Base-by-base conservation (phyloP, 306 rosid species). In the Prunus fruticosa region DNA sequence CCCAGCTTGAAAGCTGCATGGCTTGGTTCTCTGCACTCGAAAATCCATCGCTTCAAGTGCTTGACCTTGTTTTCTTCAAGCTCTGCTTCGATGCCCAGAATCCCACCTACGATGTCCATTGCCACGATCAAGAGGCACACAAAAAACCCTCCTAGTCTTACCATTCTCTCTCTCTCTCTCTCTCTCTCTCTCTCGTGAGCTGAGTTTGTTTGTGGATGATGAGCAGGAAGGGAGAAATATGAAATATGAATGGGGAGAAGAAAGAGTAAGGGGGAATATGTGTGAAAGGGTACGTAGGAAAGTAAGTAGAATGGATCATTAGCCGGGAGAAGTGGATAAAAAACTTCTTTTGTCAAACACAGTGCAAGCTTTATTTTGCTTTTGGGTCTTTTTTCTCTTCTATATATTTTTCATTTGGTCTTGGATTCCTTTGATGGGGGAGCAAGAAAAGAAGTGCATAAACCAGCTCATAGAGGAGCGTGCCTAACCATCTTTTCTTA, bases 11-110 rank as follows among this genome's bases (percentile, higher is more conserved):
- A 95, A 27, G 99, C 98, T 52, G 84, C 81, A 22, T 84, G 86
- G 64, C 98, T 95, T 78, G 99, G 99, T 11, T 95, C 86, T 83
- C 89, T 89, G 69, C 99, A 95, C 87, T 95, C 99, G 62, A 95
- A 95, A 81, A 95, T 88, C 96, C 97, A 95, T 54, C 91, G 34
- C 72, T 89, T 88, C 19, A 92, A 70, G 66, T 95, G 96, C 82
- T 92, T 92, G 49, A 88, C 97, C 97, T 95, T 92, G 87, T 92
- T 91, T 71, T 95, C 93, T 81, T 86, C 97, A 38, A 82, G 73
- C 71, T 95, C 99, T 8, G 97, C 99, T 81, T 92, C 93, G 50
- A 95, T 90, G 77, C 93, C 96, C 11, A 95, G 93, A 79, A 95
- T 81, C 67, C 99, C 99, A 47, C 97, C 99, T n/a, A 78, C 90